Conservation (phyloP, 176 grass and related monocot genomes). For the Triticum urartu region DNA sequence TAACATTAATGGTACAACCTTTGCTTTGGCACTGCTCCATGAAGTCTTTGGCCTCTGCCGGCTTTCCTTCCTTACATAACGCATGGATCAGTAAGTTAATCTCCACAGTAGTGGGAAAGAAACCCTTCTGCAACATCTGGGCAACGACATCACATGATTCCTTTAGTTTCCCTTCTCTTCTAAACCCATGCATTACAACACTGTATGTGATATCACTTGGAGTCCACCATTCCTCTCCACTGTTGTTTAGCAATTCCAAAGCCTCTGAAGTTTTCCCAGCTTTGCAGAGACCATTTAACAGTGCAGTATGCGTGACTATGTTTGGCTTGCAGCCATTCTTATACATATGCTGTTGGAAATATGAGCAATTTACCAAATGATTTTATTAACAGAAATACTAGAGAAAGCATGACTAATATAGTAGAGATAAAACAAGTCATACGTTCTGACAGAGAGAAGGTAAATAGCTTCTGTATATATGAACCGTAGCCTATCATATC, state of each 20-base stretch:
- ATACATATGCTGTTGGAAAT: conserved; percentile 84
- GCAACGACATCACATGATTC: conserved; percentile 79
- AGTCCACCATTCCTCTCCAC: conserved; percentile 87
- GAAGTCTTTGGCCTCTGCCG: conserved; percentile 71
- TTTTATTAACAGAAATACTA: no score
- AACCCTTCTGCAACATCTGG: conserved; percentile 79
- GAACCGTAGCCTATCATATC: no score
- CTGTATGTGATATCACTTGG: conserved; percentile 80
- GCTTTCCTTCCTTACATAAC: conserved; percentile 52
- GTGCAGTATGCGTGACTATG: conserved; percentile 75
- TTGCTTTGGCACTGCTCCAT: conserved; percentile 92
- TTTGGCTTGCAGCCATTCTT: conserved; percentile 81
- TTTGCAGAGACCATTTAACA: conserved; percentile 91
- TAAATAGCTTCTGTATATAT: no score
- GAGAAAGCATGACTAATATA: no score
- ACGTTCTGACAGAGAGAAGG: no score
- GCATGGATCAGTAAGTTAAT: conserved; percentile 92
- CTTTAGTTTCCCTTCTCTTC: conserved; percentile 84
- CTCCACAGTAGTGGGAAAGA: conserved; percentile 79
- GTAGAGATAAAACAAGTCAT: no score
- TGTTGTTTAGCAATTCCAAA: conserved; percentile 79
- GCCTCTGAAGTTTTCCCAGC: conserved; percentile 72
- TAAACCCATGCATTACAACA: conserved; percentile 88
- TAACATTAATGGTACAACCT: conserved; percentile 81
- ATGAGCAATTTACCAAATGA: no score